phyloP scores from a whole-genome alignment of 345 rosid species.

The Syzygium aqueum region DNA sequence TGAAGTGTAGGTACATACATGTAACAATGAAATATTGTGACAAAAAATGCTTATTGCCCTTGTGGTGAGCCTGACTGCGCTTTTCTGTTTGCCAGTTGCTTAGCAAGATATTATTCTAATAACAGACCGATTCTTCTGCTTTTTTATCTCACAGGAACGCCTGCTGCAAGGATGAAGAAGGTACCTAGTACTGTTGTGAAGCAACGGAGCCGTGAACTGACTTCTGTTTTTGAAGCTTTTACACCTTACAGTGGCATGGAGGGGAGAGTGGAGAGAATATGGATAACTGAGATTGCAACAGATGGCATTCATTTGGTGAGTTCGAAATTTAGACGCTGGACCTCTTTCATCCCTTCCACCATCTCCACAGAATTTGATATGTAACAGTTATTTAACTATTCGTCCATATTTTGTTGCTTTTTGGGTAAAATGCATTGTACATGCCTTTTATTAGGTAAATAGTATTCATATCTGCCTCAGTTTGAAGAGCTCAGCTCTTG shows the following conservation, averaged over 20 bases:
- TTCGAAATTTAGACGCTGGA: background rate
- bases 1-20: background rate
- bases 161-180: conserved; percentile 98
- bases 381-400: background rate
- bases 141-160: conserved; percentile 51
- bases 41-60: background rate
- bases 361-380: background rate
- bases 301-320: conserved; percentile 86
- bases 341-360: background rate
- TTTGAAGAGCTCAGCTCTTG: background rate
- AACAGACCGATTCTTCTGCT: background rate
- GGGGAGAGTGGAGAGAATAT: conserved; percentile 77
- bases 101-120: background rate
- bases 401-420: background rate
- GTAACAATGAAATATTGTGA: background rate
- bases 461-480: background rate
- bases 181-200: conserved; percentile 74
- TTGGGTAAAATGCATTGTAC: background rate
- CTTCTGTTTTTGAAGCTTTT: conserved; percentile 82
- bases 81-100: background rate
- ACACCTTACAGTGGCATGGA: conserved; percentile 77
- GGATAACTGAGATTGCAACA: conserved; percentile 87
- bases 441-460: background rate
- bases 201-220: conserved; percentile 86
- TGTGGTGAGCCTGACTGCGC: background rate